phyloP scores from a whole-genome alignment of 2,329 filamentous ascomycete species.

The Pestalotiopsis sp. region DNA sequence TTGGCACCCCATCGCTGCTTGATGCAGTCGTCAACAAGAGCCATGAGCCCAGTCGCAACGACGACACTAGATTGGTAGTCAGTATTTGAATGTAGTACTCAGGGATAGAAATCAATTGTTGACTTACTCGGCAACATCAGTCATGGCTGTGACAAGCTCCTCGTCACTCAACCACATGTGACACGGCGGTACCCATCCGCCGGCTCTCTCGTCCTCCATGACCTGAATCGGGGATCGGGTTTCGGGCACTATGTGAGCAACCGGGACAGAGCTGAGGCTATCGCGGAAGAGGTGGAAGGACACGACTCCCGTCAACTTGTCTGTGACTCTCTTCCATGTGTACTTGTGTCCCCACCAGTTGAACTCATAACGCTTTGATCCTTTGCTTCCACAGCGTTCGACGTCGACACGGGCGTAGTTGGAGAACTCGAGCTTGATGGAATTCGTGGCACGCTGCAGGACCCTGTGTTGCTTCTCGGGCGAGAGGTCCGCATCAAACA shows the following conservation, averaged over 20 bases:
- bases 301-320: constrained; percentile 69
- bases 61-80: constrained; percentile 65
- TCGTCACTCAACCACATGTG: constrained; percentile 88
- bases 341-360: constrained; percentile 92
- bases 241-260: constrained; percentile 87
- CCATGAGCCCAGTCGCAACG: constrained; percentile 84
- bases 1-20: constrained; percentile 70
- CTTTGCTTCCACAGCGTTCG: constrained; percentile 66
- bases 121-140: constrained; percentile 85
- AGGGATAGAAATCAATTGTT: background rate
- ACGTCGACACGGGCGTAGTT: constrained; percentile 95
- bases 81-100: background rate
- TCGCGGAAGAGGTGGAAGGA: constrained; percentile 81
- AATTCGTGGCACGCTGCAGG: constrained; percentile 66
- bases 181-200: constrained; percentile 88
- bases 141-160: constrained; percentile 67
- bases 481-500: constrained; percentile 29
- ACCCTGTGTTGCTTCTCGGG: constrained; percentile 35
- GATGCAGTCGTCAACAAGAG: constrained; percentile 90
- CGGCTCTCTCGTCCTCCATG: constrained; percentile 72
- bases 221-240: constrained; percentile 72
- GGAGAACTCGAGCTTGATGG: constrained; percentile 89
- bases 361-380: constrained; percentile 81
- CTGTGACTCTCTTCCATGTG: constrained; percentile 76
- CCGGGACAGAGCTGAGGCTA: constrained; percentile 59